phyloP scores from a whole-genome alignment of 257 asterid species.

The Solanum lycopersicoides region DNA sequence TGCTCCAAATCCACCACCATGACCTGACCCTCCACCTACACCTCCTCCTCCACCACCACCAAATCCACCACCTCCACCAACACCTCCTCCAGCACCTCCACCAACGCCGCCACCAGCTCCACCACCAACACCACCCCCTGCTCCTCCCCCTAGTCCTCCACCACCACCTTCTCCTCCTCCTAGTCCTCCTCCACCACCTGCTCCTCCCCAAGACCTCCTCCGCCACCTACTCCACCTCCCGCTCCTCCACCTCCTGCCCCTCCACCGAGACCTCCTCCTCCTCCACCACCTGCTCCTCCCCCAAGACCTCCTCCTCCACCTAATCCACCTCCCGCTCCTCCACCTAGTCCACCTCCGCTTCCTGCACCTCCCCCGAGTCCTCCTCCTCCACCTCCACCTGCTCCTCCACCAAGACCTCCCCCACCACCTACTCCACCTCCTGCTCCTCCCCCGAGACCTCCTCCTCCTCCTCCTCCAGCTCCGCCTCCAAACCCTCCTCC shows the following conservation, averaged over 20 bases:
- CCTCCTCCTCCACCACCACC: constrained; percentile 8
- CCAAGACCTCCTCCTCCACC: not conserved
- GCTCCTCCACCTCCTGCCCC: constrained; percentile 4
- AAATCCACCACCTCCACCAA: constrained; percentile 1
- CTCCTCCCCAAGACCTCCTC: not conserved
- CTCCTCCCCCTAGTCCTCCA: not conserved
- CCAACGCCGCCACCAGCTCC: not conserved
- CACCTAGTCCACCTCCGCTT: not conserved
- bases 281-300: not conserved
- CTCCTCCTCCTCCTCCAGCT: not conserved
- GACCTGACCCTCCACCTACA: constrained; percentile 3
- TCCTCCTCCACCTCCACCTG: constrained; percentile 2
- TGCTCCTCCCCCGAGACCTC: constrained; percentile 3
- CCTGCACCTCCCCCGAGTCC: not conserved
- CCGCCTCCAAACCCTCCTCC: constrained; percentile 11
- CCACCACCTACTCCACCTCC: constrained; percentile 12
- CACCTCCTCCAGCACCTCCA: constrained; percentile 1
- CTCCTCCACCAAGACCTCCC: not conserved
- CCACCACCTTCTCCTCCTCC: not conserved
- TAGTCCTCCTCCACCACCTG: not conserved
- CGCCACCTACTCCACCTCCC: constrained; percentile 6
- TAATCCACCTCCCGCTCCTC: not conserved
- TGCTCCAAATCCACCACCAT: not conserved
- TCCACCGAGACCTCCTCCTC: not conserved
- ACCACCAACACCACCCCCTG: not conserved